These are phyloP conservation scores for Colletotrichum sidae DNA, from an alignment of 2,329 filamentous ascomycete genomes.

Conservation along the genomic window DNA sequence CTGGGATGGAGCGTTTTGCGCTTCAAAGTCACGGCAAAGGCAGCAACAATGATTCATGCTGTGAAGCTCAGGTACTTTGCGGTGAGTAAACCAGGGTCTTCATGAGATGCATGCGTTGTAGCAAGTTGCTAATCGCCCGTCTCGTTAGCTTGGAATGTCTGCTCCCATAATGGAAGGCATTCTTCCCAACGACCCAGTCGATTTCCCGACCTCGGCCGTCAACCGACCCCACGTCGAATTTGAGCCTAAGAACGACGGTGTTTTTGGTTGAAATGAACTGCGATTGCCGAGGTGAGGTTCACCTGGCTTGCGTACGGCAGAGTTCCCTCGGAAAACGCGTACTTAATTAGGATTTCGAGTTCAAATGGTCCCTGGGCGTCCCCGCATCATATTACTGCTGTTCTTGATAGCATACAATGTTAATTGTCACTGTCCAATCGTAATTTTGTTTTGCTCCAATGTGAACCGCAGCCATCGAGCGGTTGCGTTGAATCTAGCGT, in stretches of 20 bases:
- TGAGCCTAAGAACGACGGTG: slow-evolving; percentile 25
- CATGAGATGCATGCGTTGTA: background rate
- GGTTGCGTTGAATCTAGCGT: no score
- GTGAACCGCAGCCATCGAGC: no score
- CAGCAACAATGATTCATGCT: slow-evolving; percentile 34
- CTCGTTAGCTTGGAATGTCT: slow-evolving; percentile 26
- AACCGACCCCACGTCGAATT: slow-evolving; percentile 23
- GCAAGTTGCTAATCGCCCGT: background rate
- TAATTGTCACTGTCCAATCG: no score
- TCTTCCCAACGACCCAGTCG: slow-evolving; percentile 4
- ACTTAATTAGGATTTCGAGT: no score
- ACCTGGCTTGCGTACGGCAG: no score
- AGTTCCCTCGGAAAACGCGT: no score
- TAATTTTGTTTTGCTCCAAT: no score
- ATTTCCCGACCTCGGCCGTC: slow-evolving; percentile 14
- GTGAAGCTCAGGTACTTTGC: slow-evolving; percentile 34
- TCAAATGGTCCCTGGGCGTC: no score
- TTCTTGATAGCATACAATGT: no score
- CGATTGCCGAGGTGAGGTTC: background rate
- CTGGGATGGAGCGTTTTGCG: slow-evolving; percentile 29
- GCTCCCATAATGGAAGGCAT: slow-evolving; percentile 33
- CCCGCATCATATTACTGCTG: no score
- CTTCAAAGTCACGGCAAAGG: slow-evolving; percentile 21
- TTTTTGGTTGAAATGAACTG: slow-evolving; percentile 10
- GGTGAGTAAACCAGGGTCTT: background rate